Percentiles rank a stretch among this genome's conserved stretches.
These are phyloP conservation scores for Emericellopsis cladophorae DNA, from an alignment of 2,329 filamentous ascomycete species.

Conservation along the genomic window DNA sequence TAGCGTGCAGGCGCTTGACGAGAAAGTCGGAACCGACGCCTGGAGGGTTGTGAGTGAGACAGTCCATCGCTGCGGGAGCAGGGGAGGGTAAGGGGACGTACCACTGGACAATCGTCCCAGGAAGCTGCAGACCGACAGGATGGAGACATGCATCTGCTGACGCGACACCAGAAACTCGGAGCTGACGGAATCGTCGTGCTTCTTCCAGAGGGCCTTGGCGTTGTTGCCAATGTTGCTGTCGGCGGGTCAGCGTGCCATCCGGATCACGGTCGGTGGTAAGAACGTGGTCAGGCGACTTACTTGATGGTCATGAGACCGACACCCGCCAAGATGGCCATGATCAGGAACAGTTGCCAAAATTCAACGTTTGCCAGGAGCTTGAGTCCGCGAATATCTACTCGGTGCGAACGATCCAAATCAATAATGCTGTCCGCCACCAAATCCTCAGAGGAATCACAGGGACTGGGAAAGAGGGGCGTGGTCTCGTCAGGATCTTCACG, in stretches of 20 bases:
- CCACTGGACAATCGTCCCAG: constrained; percentile 66
- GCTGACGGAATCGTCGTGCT: constrained; percentile 62
- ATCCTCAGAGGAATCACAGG: constrained; percentile 37
- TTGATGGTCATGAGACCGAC: constrained; percentile 99
- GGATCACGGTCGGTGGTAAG: not conserved
- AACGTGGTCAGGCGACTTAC: constrained; percentile 34
- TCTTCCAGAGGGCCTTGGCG: constrained; percentile 75
- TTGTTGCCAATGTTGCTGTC: constrained; percentile 93
- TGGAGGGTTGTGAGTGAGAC: constrained; percentile 11
- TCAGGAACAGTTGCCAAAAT: constrained; percentile 83
- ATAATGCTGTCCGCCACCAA: constrained; percentile 45
- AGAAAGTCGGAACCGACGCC: constrained; percentile 86
- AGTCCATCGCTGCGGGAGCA: too few relatives aligned
- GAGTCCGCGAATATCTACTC: constrained; percentile 83
- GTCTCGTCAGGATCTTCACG: constrained; percentile 52
- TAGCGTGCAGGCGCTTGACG: constrained; percentile 67
- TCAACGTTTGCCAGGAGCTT: constrained; percentile 57
- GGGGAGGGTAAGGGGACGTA: constrained; percentile 22
- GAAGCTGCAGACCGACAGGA: constrained; percentile 84
- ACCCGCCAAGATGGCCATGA: constrained; percentile 84
- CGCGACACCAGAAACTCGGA: constrained; percentile 65
- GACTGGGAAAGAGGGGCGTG: constrained; percentile 64
- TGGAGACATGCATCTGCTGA: constrained; percentile 87
- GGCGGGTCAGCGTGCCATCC: not conserved
- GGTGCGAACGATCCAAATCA: constrained; percentile 63